Evolutionary conservation across 225 moss, liverwort and hornwort genomes (phyloP).

Genomic region (Pleurozium schreberi): DNA sequence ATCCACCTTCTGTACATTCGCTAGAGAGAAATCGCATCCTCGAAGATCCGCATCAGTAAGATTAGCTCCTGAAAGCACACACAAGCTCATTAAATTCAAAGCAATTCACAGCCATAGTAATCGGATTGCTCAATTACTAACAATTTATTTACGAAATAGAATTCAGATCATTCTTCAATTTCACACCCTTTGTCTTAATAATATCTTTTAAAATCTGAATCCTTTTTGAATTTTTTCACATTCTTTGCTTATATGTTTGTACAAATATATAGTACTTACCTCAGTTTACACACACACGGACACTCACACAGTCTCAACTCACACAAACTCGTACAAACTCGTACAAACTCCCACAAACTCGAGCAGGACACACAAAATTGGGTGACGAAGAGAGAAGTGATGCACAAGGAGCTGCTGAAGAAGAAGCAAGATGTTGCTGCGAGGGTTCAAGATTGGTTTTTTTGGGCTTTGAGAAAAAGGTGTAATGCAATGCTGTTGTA

Average conservation of each 20-base stretch:
- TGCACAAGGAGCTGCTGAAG: too few relatives aligned
- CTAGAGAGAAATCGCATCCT: conserved; percentile 91
- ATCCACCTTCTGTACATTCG: conserved; percentile 64
- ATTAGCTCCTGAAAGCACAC: conserved; percentile 57
- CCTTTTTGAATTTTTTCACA: too few relatives aligned
- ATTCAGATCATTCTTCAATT: not conserved
- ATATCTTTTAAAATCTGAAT: not conserved
- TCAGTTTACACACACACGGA: too few relatives aligned
- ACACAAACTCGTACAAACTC: too few relatives aligned
- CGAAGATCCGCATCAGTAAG: conserved; percentile 89
- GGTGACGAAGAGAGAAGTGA: not conserved
- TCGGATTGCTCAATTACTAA: not conserved
- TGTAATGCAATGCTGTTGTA: too few relatives aligned
- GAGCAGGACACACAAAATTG: not conserved
- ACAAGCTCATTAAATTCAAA: not conserved
- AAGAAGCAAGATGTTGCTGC: not conserved
- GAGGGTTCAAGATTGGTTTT: not conserved
- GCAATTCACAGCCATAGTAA: not conserved
- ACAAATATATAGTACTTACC: not conserved
- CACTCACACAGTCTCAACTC: not conserved
- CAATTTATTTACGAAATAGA: not conserved
- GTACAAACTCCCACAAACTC: not conserved
- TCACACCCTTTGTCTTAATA: not conserved
- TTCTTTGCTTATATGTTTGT: not conserved
- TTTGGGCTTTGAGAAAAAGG: too few relatives aligned